Evolutionary conservation across 768 basidiomycete genomes (phyloP).

Genomic region (Lentinula aciculospora): DNA sequence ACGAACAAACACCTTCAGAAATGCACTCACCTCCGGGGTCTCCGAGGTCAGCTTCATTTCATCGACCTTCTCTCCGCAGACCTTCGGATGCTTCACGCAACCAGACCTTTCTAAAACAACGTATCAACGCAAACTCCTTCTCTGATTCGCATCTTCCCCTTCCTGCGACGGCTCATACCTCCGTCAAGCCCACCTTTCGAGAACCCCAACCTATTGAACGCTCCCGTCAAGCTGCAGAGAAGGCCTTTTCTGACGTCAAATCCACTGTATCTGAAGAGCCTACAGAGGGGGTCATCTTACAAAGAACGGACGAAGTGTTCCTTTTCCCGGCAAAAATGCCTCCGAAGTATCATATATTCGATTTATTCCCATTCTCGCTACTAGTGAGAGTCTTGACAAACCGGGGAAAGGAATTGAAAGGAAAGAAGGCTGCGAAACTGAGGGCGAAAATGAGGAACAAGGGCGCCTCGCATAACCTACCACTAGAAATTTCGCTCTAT

Average conservation of each 20-base stretch:
- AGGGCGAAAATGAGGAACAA: conserved; percentile 44
- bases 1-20: conserved; percentile 2
- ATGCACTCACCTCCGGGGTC: conserved; percentile 5
- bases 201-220: conserved; percentile 13
- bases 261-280: conserved; percentile 7
- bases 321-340: conserved; percentile 52
- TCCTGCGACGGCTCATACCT: conserved; percentile 16
- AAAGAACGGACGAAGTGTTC: conserved; percentile 36
- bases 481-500: conserved; percentile 66
- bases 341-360: conserved; percentile 54
- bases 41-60: conserved; percentile 3
- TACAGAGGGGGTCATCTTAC: conserved; percentile 27
- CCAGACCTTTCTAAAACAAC: conserved; percentile 18
- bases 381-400: conserved; percentile 40
- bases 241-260: conserved; percentile 11
- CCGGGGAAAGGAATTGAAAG: conserved; percentile 45
- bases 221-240: conserved; percentile 4
- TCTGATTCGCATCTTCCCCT: conserved; percentile 23
- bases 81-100: conserved; percentile 7
- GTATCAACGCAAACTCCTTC: conserved; percentile 11
- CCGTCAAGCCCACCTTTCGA: conserved; percentile 10
- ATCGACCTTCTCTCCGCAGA: background rate
- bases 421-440: conserved; percentile 55
- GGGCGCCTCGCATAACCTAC: conserved; percentile 53
- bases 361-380: conserved; percentile 67